Evolutionary conservation across 1,284 basidiomycete genomes (phyloP), one percentile per base, ranked within the genome.

Genomic region (Coniferiporia sulphurascens): DNA sequence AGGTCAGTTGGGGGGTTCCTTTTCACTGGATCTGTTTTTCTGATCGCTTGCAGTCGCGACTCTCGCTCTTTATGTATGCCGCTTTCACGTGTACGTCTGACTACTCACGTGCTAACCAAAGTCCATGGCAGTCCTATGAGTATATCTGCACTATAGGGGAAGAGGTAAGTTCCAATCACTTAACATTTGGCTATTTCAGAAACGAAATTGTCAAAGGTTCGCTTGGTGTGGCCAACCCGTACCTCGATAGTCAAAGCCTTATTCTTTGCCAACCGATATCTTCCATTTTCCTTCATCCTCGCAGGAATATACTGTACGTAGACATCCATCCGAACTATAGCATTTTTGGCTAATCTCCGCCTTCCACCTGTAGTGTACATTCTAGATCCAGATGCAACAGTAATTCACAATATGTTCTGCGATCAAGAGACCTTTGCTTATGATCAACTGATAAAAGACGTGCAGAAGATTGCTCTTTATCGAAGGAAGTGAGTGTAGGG

Each of bases 211-310:
- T 21, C 12, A 17, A 12, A 59, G 58, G 27, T 59, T 19, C 21
- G 53, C 9, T 48, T 60, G 15, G 46, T 56, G 8, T 60, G 59
- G 59, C 48, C 32, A n/a, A 49, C 59, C 12, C 44, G 43, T n/a
- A 53, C 45, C 48, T 44, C 35, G 17, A 32, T 60, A n/a, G 43
- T 56, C 48, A 60, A 60, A 46, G 13, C 17, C 7, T 48, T 56
- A 22, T 60, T 60, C 54, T 60, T 60, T 22, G 48, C 55, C 4
- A 59, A 59, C 19, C 58, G 58, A 15, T 59, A 59, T 38, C 48
- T 60, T 19, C 48, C 59, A 3, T 60, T 60, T 27, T 21, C 34
- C 38, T 43, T 36, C 10, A 43, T 36, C 5, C 4, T 41, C 4
- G 21, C 48, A 4, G 51, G 44, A 4, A 19, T 35, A 19, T 41